Base-by-base conservation (phyloP, 352 stramenopile species). In the Elongisporangium undulatum region DNA sequence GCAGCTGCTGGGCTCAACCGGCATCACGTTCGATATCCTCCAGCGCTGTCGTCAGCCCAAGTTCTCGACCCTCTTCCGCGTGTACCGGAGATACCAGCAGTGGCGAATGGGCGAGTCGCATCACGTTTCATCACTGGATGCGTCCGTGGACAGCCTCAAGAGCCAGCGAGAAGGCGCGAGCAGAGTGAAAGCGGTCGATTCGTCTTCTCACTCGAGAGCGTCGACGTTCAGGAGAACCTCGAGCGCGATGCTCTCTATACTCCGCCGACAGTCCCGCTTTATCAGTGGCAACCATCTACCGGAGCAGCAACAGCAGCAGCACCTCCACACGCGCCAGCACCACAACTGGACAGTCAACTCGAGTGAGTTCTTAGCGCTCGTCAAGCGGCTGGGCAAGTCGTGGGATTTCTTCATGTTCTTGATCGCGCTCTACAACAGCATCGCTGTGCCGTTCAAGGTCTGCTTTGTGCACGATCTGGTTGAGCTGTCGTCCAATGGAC, bases 21-120 rank as follows among this genome's bases (percentile, higher is more conserved):
- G 67, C 3, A 75, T 90, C 20, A 72, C 84, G 34, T 90, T 87
- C 49, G 77, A 90, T 48, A 72, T 84, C 3, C 60, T 90, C 3
- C 76, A 89, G 50, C 66, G 69, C 0, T 85, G 64, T 20, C 71
- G 84, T 26, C 71, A 72, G 0, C 77, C 75, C 0, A 71, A 88
- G 19, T 77, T 84, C 24, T 75, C 73, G 0, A 54, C 65, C 0
- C 59, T 88, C 0, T 76, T 85, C 13, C 57, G 56, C 0, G 29
- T 86, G 3, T 89, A 87, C 48, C 68, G 70, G 17, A 49, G 50
- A n/a, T 87, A 77, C 38, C 63, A 59, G 0, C 23, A 58, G 13
- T 87, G 72, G 76, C 72, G 67, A 21, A 56, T 67, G 34, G 34
- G 34, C 1, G 34, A 45, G 34, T 8, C 34, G 2, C 10, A 17